A percentile compares a stretch with the other conserved stretches of the same genome.
phyloP scores from a whole-genome alignment of 495 filamentous ascomycete genomes.

The Aspergillus indologenus region DNA sequence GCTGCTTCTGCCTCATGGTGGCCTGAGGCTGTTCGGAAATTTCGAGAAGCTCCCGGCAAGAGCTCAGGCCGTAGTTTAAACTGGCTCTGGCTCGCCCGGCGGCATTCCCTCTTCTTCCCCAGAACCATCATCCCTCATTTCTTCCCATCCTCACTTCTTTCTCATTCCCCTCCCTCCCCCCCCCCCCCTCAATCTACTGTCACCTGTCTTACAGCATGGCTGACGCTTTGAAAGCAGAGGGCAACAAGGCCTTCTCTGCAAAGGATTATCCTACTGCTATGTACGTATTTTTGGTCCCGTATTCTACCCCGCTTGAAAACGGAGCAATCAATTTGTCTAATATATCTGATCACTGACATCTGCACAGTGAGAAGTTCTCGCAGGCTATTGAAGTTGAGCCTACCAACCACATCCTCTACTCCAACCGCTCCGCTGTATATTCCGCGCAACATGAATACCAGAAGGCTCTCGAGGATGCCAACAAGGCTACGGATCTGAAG shows the following conservation, averaged over 20 bases:
- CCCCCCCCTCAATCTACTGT: no score
- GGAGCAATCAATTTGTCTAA: neutral
- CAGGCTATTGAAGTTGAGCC: slow-evolving; percentile 89
- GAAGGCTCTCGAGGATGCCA: slow-evolving; percentile 81
- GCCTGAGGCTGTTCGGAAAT: slow-evolving; percentile 45
- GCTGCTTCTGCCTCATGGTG: no score
- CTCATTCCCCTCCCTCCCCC: slow-evolving; percentile 8
- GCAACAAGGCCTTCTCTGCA: slow-evolving; percentile 95
- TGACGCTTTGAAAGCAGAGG: slow-evolving; percentile 81
- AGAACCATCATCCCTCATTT: slow-evolving; percentile 1
- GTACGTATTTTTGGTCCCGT: slow-evolving; percentile 58
- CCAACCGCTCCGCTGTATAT: slow-evolving; percentile 95
- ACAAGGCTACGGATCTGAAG: slow-evolving; percentile 89
- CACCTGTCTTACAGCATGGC: slow-evolving; percentile 44
- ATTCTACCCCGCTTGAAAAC: slow-evolving; percentile 21
- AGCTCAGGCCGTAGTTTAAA: slow-evolving; percentile 4
- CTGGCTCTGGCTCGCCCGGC: neutral
- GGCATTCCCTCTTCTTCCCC: slow-evolving; percentile 10
- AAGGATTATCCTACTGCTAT: slow-evolving; percentile 96
- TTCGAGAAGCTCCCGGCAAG: slow-evolving; percentile 45
- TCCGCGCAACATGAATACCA: slow-evolving; percentile 84
- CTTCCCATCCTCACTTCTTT: neutral
- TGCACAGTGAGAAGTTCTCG: slow-evolving; percentile 79
- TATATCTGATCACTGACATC: slow-evolving; percentile 11
- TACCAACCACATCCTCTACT: slow-evolving; percentile 91